phyloP scores from a whole-genome alignment of 148 eudicot genomes.

The Cornus controversa region DNA sequence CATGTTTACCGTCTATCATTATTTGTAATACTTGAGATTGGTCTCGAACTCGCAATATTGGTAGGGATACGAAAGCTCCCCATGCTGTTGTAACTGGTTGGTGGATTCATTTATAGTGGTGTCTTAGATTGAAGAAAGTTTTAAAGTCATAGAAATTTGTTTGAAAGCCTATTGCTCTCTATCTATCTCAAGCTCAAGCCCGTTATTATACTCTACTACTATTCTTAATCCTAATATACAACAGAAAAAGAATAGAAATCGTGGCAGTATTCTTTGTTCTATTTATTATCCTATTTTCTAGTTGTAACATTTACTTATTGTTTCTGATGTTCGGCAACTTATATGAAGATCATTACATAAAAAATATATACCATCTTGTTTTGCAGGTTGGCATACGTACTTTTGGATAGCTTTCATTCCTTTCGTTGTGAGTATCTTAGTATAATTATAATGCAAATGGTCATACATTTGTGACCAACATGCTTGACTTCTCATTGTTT shows the following conservation, averaged over 20 bases:
- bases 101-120: no score
- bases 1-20: not conserved
- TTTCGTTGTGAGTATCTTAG: slow-evolving; percentile 41
- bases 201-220: not conserved
- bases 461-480: not conserved
- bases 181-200: not conserved
- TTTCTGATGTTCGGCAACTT: not conserved
- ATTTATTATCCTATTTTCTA: not conserved
- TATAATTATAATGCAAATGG: not conserved
- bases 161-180: not conserved
- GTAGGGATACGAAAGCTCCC: no score
- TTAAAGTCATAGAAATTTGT: no score
- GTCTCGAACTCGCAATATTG: no score
- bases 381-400: slow-evolving; percentile 96
- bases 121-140: no score
- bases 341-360: not conserved
- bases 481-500: not conserved
- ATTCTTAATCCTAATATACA: no score
- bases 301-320: not conserved
- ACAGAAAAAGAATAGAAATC: not conserved
- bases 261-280: not conserved
- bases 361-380: slow-evolving; percentile 5
- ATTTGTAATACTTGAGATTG: no score
- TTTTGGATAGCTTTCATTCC: slow-evolving; percentile 97
- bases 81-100: no score